Evolutionary conservation across 192 early-diverging fungal genomes (phyloP).

Genomic region (Backusella parvicylindrica): DNA sequence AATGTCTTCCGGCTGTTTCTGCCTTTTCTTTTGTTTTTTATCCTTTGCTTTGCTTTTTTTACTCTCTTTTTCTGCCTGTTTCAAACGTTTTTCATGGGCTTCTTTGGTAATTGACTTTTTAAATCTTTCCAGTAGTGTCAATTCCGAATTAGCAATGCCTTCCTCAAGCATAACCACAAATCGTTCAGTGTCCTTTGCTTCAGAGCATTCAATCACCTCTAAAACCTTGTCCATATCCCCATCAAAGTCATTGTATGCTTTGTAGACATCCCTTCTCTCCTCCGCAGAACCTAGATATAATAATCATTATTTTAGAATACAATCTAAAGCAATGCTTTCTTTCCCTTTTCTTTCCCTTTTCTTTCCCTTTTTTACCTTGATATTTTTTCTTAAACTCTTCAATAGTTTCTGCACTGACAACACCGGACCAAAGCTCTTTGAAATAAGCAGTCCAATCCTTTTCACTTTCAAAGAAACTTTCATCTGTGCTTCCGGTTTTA

Average conservation of each 20-base stretch:
- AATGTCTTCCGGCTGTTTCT: constrained; percentile 35
- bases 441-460: constrained; percentile 84
- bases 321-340: too few species aligned
- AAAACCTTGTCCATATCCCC: constrained; percentile 75
- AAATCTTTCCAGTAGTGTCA: constrained; percentile 51
- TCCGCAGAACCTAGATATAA: constrained; percentile 59
- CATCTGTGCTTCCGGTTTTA: constrained; percentile 59
- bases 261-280: constrained; percentile 67
- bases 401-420: constrained; percentile 72
- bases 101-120: constrained; percentile 47
- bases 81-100: constrained; percentile 45
- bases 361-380: constrained; percentile 40
- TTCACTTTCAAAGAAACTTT: constrained; percentile 37
- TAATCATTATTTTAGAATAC: neutral
- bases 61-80: constrained; percentile 61
- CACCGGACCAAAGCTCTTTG: constrained; percentile 66
- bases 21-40: constrained; percentile 52
- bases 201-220: constrained; percentile 53
- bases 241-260: constrained; percentile 58
- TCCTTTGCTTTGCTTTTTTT: constrained; percentile 55
- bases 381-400: constrained; percentile 70
- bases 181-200: constrained; percentile 61
- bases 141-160: constrained; percentile 56
- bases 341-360: neutral
- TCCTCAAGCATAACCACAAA: constrained; percentile 59